phyloP scores from a whole-genome alignment of 2,329 filamentous ascomycete species.

The Fusarium coffeatum region DNA sequence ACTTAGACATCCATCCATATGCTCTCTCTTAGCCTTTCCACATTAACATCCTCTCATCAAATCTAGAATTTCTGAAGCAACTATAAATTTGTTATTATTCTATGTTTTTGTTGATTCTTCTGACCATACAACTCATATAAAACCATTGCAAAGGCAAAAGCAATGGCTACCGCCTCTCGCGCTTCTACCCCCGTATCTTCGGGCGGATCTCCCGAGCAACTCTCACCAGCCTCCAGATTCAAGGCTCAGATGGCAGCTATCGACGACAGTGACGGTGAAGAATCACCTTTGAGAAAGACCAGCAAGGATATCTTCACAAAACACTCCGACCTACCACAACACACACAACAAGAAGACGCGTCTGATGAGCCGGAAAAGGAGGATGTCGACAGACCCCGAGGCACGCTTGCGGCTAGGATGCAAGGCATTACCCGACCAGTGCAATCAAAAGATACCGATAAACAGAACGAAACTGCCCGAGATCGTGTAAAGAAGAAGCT shows the following conservation, averaged over 20 bases:
- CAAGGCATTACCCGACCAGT: constrained; percentile 52
- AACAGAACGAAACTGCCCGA: constrained; percentile 49
- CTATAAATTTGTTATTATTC: not conserved
- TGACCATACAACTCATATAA: not conserved
- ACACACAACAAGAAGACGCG: constrained; percentile 58
- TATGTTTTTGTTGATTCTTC: not conserved
- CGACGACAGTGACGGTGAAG: constrained; percentile 63
- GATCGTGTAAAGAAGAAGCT: constrained; percentile 60
- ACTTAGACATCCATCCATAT: constrained; percentile 30
- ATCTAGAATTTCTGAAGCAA: constrained; percentile 2
- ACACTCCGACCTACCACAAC: constrained; percentile 17
- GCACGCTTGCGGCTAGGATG: constrained; percentile 74
- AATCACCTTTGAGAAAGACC: constrained; percentile 25
- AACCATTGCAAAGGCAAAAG: constrained; percentile 12
- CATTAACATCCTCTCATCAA: constrained; percentile 11
- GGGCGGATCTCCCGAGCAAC: constrained; percentile 57
- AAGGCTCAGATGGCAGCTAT: constrained; percentile 64
- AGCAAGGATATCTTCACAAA: constrained; percentile 20
- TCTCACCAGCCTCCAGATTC: constrained; percentile 67
- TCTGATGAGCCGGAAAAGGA: constrained; percentile 55
- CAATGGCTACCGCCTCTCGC: constrained; percentile 60
- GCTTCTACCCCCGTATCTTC: constrained; percentile 59
- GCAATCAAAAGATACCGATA: constrained; percentile 1
- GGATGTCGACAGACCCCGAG: constrained; percentile 62
- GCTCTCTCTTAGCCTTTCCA: not conserved